phyloP scores from a whole-genome alignment of 441 rosid genomes.

The Adansonia rubrostipa region DNA sequence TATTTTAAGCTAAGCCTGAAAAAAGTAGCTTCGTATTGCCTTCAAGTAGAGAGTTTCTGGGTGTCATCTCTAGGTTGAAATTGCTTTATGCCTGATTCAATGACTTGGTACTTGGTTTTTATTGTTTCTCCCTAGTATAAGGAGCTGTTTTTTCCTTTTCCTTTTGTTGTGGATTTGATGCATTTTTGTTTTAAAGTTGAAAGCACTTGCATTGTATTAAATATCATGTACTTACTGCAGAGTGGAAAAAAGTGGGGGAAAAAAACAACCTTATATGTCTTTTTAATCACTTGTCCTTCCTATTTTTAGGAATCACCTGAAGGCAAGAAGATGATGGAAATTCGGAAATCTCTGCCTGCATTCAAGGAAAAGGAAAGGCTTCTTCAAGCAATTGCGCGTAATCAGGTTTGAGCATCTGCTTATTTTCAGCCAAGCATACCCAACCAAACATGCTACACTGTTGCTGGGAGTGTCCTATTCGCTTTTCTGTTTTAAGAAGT shows the following conservation, averaged over 20 bases:
- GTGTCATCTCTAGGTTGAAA: not conserved
- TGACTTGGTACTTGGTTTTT: not conserved
- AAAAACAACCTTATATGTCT: not conserved
- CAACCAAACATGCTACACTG: conserved; percentile 12
- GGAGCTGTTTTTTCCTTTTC: not conserved
- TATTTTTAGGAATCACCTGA: conserved; percentile 86
- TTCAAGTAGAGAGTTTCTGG: not conserved
- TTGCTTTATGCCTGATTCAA: not conserved
- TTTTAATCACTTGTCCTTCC: not conserved
- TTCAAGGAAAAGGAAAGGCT: conserved; percentile 91
- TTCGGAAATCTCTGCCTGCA: conserved; percentile 83
- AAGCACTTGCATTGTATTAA: not conserved
- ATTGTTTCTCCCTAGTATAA: not conserved
- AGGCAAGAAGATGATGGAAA: conserved; percentile 78
- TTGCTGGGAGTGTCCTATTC: conserved; percentile 1
- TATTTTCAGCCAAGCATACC: not conserved
- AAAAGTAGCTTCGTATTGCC: not conserved
- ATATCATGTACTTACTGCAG: not conserved
- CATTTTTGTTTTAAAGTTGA: not conserved
- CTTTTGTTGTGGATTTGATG: not conserved
- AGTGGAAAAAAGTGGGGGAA: not conserved
- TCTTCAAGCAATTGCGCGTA: conserved; percentile 95
- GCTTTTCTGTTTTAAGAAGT: conserved; percentile 8
- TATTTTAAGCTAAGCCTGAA: conserved; percentile 13
- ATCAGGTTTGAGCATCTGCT: conserved; percentile 63